phyloP scores from a whole-genome alignment of 352 stramenopile genomes.

The Phytopythium ostracodes region DNA sequence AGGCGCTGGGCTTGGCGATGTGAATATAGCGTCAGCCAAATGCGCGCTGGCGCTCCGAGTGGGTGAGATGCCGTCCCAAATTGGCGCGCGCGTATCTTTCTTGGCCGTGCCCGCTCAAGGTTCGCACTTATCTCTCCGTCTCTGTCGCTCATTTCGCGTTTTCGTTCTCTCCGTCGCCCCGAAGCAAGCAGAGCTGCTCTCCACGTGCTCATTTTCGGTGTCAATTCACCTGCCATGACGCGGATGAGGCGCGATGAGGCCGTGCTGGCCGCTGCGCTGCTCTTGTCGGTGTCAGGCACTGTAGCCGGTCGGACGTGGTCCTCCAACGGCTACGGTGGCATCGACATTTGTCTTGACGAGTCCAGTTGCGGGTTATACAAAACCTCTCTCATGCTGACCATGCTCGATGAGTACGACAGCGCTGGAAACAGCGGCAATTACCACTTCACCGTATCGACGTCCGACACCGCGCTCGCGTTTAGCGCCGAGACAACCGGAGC shows the following conservation, averaged over 20 bases:
- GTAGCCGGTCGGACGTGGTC: not conserved
- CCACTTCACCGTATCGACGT: not conserved
- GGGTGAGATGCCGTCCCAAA: not conserved
- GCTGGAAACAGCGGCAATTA: not conserved
- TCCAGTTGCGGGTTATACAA: not conserved
- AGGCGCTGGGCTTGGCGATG: not conserved
- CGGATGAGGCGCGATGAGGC: not conserved
- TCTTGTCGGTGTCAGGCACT: not conserved
- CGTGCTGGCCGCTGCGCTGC: not conserved
- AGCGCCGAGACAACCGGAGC: not conserved
- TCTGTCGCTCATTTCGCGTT: not conserved
- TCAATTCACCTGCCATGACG: not conserved
- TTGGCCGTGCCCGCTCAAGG: not conserved
- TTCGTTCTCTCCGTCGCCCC: not conserved
- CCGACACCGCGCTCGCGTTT: not conserved
- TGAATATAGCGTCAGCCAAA: not conserved
- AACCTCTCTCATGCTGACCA: not conserved
- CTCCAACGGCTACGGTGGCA: not conserved
- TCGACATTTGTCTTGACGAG: not conserved
- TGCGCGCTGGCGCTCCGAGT: not conserved
- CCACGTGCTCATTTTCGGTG: not conserved
- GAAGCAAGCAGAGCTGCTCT: not conserved
- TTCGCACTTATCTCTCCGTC: not conserved
- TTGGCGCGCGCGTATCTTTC: conserved; percentile 1
- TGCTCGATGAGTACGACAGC: not conserved